A percentile compares a stretch with the other conserved stretches of the same genome.
phyloP scores from a whole-genome alignment of 352 stramenopile genomes.

The Peronospora farinosa region DNA sequence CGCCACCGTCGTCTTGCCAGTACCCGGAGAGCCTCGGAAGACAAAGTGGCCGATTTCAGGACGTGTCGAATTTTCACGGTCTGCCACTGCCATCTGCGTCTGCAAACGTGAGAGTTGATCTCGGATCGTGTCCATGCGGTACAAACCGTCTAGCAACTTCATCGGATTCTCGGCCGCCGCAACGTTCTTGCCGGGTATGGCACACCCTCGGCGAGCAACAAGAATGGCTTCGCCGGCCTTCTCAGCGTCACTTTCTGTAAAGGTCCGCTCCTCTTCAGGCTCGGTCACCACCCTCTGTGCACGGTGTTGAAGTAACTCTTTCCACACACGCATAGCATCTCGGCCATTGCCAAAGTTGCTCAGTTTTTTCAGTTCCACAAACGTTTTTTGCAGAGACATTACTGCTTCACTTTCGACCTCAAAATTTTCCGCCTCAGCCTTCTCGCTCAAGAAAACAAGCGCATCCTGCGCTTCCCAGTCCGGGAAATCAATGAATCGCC shows the following conservation, averaged over 20 bases:
- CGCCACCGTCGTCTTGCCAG: constrained; percentile 88
- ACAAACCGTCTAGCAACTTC: constrained; percentile 44
- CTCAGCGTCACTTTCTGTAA: constrained; percentile 42
- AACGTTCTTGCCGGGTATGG: constrained; percentile 36
- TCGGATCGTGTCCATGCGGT: constrained; percentile 58
- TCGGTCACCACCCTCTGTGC: constrained; percentile 46
- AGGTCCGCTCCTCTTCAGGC: constrained; percentile 45
- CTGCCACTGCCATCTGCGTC: constrained; percentile 52
- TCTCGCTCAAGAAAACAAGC: constrained; percentile 49
- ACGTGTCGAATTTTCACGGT: constrained; percentile 48
- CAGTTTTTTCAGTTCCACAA: constrained; percentile 59
- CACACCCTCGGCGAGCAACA: constrained; percentile 23
- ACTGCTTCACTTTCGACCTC: constrained; percentile 62
- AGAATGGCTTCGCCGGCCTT: constrained; percentile 30
- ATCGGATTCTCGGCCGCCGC: constrained; percentile 42
- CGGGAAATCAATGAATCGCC: constrained; percentile 81
- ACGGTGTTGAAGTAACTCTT: constrained; percentile 29
- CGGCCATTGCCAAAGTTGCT: constrained; percentile 88
- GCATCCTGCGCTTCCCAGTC: constrained; percentile 85
- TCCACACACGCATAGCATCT: constrained; percentile 71
- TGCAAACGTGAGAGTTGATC: constrained; percentile 43
- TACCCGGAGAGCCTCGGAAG: constrained; percentile 85
- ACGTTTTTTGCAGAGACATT: constrained; percentile 41
- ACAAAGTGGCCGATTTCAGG: constrained; percentile 79
- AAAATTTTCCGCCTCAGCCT: constrained; percentile 59